Evolutionary conservation across 2,329 filamentous ascomycete species (phyloP), one percentile per base, ranked within the genome.

Genomic region (Penicillium sp.): DNA sequence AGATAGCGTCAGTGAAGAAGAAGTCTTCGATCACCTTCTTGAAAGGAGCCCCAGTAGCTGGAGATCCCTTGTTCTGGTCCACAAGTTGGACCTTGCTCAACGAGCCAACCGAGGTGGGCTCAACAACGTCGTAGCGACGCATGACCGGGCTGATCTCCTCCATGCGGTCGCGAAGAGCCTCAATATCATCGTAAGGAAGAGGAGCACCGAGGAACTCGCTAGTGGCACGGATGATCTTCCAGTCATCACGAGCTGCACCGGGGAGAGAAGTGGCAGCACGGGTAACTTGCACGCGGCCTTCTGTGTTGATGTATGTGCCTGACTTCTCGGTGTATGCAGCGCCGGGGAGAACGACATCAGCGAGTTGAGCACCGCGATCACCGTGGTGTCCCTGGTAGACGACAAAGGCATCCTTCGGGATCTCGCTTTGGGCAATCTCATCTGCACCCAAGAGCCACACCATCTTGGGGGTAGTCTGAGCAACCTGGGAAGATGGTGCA

Each of bases 331-430:
- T 97, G 81, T 97, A 99, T 13, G 94, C 92, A 50, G 92, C 92
- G 66, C 92, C 93, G 29, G 94, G 94, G 21, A 99, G 89, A 66
- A 99, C 85, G 57, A 99, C 86, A 70, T 99, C 93, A 49, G 94
- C 94, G 61, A 97, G 86, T 78, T 96, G 89, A 55, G 94, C 94
- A 64, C 93, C 94, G 53, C 86, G 86, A 79, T 99, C 94, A 78
- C 94, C 94, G 77, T 99, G 94, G 77, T 99, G 94, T 64, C 94
- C 94, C 79, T 99, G 94, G 82, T 99, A 99, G 70, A 99, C 86
- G 61, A 99, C 88, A 73, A 97, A 99, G 13, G 94, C 93, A 66
- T 94, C 90, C 82, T 94, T 96, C 69, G 94, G 94, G 57, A 99
- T 90, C 68, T 97, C 92, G 58, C 86, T 83, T 66, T 90, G 86